A percentile compares a stretch with the other conserved stretches of the same genome.
phyloP scores from a whole-genome alignment of 2,329 filamentous ascomycete genomes.

The Emydomyces testavorans region DNA sequence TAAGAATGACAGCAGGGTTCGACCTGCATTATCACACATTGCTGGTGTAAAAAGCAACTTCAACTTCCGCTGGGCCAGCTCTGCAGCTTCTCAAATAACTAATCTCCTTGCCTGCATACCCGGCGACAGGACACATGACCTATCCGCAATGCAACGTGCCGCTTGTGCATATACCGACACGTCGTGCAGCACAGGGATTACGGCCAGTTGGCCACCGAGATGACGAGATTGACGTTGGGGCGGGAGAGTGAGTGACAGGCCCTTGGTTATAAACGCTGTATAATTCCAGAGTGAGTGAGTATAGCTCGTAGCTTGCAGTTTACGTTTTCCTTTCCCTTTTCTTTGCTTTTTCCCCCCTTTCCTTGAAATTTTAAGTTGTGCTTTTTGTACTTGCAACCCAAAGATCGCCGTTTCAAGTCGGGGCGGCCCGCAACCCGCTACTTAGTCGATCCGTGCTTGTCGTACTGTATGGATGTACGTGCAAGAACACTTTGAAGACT shows the following conservation, averaged over 20 bases:
- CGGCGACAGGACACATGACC: slow-evolving; percentile 15
- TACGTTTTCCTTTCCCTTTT: not conserved
- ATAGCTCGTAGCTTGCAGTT: too few relatives aligned
- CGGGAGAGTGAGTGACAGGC: too few relatives aligned
- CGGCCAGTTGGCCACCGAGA: not conserved
- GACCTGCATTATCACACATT: slow-evolving; percentile 7
- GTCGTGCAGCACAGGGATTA: not conserved
- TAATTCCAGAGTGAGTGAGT: too few relatives aligned
- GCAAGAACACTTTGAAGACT: slow-evolving; percentile 6
- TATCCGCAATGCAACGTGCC: slow-evolving; percentile 14
- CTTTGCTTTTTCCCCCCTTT: not conserved
- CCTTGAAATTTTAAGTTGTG: not conserved
- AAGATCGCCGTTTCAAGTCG: slow-evolving; percentile 12
- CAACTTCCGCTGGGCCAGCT: too few relatives aligned
- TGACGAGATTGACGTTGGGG: too few relatives aligned
- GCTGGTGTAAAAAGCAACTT: not conserved
- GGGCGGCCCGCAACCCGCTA: slow-evolving; percentile 11
- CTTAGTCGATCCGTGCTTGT: slow-evolving; percentile 8
- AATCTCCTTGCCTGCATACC: slow-evolving; percentile 2
- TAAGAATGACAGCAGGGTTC: not conserved
- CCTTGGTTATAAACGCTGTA: too few relatives aligned
- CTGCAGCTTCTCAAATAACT: not conserved
- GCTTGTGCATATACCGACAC: slow-evolving; percentile 11
- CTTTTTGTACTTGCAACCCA: not conserved
- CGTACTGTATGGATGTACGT: too few relatives aligned